Evolutionary conservation across 1,139 yeast species (phyloP), one percentile per base, ranked within the genome.

Genomic region (Nakaseomyces glabratus): DNA sequence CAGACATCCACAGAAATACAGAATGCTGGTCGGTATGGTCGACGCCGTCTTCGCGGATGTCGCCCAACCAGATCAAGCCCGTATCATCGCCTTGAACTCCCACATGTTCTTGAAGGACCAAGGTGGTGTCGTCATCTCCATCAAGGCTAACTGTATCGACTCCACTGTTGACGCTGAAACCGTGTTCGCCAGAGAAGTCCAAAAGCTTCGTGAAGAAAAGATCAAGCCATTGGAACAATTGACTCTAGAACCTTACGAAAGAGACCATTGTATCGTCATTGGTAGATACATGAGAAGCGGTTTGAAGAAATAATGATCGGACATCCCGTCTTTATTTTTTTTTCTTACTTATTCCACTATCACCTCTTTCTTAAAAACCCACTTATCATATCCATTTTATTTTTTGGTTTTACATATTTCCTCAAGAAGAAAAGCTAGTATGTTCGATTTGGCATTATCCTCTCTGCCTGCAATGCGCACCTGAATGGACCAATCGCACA

Each of bases 21-120:
- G 98, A 72, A 90, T 90, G 97, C 76, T 90, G 57, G 73, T 90
- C 46, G 95, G 96, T 56, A 90, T 90, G 98, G 97, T 90, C 48
- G 98, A 93, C 64, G 85, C 78, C 59, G 97, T 90, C 45, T 90
- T 90, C 58, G 98, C 98, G 48, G 98, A 90, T 74, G 98, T 90
- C 63, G 98, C 98, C 50, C 98, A 90, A 72, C 98, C 98, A 35
- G 98, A 90, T 70, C 98, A 90, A 71, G 98, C 98, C 52, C 93
- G 98, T 80, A 93, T 90, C 62, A 88, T 93, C 65, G 98, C 97
- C 39, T 76, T 90, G 63, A 90, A 90, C 76, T 81, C 97, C 39
- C 98, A 90, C 66, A 73, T 88, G 75, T 90, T 90, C 81, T 75
- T 90, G 62, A 90, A 93, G 69, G 97, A 90, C 66, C 86, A 81